Conservation (phyloP, 352 stramenopile genomes). For the Thraustotheca clavata region DNA sequence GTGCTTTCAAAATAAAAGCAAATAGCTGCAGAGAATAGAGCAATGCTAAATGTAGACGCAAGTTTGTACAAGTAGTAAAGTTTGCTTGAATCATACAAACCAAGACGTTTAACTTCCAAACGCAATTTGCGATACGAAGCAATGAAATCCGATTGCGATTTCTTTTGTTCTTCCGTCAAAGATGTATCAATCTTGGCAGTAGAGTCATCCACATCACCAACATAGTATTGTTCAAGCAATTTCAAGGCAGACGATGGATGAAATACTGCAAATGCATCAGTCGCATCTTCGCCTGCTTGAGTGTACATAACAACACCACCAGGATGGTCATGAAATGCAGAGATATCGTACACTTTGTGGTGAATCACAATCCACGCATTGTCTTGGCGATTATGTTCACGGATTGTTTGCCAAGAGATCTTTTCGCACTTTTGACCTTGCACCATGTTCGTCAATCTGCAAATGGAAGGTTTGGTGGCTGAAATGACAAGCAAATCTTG, state of each 20-base stretch:
- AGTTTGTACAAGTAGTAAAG: constrained; percentile 95
- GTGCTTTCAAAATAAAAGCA: constrained; percentile 79
- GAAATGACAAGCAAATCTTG: not conserved
- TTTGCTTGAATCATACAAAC: constrained; percentile 89
- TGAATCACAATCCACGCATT: constrained; percentile 87
- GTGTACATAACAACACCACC: constrained; percentile 94
- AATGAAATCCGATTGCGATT: constrained; percentile 90
- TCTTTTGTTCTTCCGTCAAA: constrained; percentile 38
- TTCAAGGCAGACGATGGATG: constrained; percentile 91
- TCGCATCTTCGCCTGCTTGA: constrained; percentile 96
- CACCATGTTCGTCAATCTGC: not conserved
- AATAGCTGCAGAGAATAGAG: constrained; percentile 73
- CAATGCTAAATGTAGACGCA: constrained; percentile 88
- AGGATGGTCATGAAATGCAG: constrained; percentile 75
- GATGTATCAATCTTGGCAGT: constrained; percentile 27
- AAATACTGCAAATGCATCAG: constrained; percentile 97
- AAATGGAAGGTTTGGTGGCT: not conserved
- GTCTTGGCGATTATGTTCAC: constrained; percentile 60
- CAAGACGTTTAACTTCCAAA: constrained; percentile 91
- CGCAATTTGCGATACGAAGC: constrained; percentile 93
- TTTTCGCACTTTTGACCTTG: constrained; percentile 23
- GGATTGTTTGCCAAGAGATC: constrained; percentile 71
- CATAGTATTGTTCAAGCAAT: constrained; percentile 95
- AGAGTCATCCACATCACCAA: constrained; percentile 90
- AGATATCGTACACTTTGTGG: constrained; percentile 89